phyloP scores from a whole-genome alignment of 2,329 filamentous ascomycete genomes.

The Tolypocladium tundrense region DNA sequence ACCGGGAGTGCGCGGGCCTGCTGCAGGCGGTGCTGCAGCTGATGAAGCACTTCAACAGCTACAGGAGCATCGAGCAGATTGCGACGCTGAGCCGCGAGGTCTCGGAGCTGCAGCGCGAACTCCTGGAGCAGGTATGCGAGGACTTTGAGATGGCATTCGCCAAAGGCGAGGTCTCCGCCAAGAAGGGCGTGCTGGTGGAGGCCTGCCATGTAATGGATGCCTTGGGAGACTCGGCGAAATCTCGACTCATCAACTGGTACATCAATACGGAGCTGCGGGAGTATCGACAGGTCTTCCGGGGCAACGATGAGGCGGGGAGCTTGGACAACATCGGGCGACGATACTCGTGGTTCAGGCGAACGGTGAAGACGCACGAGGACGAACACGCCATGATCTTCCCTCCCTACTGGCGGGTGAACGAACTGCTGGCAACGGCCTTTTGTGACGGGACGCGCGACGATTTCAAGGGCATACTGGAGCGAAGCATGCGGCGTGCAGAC shows the following conservation, averaged over 20 bases:
- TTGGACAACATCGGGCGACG: constrained; percentile 92
- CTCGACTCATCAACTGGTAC: constrained; percentile 86
- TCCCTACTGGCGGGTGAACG: constrained; percentile 76
- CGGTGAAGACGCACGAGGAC: constrained; percentile 90
- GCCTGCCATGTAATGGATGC: constrained; percentile 93
- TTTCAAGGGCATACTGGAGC: constrained; percentile 85
- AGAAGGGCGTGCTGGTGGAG: constrained; percentile 65
- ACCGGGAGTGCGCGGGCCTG: constrained; percentile 86
- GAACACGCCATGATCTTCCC: constrained; percentile 88
- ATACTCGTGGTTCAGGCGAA: constrained; percentile 94
- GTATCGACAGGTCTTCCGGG: constrained; percentile 90
- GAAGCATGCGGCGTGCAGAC: constrained; percentile 68
- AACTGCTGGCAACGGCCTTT: constrained; percentile 81
- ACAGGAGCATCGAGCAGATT: constrained; percentile 95
- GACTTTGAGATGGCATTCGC: constrained; percentile 95
- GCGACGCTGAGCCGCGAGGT: constrained; percentile 87
- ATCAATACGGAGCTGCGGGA: constrained; percentile 94
- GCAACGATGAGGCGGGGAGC: constrained; percentile 91
- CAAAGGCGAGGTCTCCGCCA: constrained; percentile 67
- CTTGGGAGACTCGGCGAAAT: constrained; percentile 75
- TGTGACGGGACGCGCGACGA: constrained; percentile 94
- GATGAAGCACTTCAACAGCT: constrained; percentile 98
- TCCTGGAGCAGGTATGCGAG: constrained; percentile 96
- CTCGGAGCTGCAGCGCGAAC: constrained; percentile 80
- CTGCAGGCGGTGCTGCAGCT: constrained; percentile 93